Conservation (phyloP, 1,139 yeast genomes). For the Magnusiomyces paraingens region DNA sequence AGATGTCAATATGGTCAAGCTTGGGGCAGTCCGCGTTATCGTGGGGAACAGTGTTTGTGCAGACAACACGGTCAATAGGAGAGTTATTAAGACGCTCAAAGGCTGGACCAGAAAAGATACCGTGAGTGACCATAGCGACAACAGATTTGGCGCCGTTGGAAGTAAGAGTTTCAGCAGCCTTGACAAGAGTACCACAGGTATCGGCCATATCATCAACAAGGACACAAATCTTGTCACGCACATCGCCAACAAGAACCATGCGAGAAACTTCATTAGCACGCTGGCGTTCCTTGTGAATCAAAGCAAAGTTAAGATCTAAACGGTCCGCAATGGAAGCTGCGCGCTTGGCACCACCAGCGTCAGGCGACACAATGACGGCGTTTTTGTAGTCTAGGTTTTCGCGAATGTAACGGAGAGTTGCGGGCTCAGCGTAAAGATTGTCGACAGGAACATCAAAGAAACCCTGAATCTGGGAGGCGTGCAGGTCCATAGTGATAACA, state of each 20-base stretch:
- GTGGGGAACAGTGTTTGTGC: conserved; percentile 92
- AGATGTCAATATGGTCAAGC: conserved; percentile 75
- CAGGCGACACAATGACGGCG: conserved; percentile 88
- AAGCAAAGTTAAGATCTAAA: conserved; percentile 84
- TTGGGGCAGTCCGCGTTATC: conserved; percentile 66
- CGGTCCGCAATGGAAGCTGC: conserved; percentile 94
- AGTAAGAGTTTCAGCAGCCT: conserved; percentile 85
- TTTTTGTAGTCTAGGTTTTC: conserved; percentile 55
- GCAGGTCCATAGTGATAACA: conserved; percentile 94
- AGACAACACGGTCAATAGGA: conserved; percentile 69
- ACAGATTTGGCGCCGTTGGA: conserved; percentile 77
- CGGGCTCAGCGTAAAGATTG: conserved; percentile 91
- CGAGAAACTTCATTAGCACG: conserved; percentile 87
- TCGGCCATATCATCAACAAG: conserved; percentile 98
- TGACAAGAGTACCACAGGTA: conserved; percentile 93
- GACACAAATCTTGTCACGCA: conserved; percentile 73
- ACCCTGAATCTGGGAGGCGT: conserved; percentile 99
- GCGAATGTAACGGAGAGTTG: conserved; percentile 77
- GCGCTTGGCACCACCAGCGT: conserved; percentile 98
- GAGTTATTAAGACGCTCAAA: conserved; percentile 72
- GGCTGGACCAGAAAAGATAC: conserved; percentile 84
- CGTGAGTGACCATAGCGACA: conserved; percentile 93
- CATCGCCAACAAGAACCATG: conserved; percentile 97
- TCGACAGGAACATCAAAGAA: conserved; percentile 94
- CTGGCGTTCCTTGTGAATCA: conserved; percentile 93